Conservation (phyloP, 441 rosid species). For the Erodium trifolium region DNA sequence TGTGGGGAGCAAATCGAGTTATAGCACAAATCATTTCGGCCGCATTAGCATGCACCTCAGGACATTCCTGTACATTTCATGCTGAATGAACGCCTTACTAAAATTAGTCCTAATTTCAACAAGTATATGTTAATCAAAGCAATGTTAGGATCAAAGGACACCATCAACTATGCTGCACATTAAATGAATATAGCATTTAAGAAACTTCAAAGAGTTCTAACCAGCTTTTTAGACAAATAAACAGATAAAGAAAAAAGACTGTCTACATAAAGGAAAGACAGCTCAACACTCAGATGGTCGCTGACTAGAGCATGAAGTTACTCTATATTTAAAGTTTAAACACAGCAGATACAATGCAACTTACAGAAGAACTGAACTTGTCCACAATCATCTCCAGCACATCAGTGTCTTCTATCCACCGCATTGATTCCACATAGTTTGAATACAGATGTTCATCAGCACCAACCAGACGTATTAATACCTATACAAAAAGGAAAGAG, state of each 20-base stretch:
- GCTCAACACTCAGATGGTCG: slow-evolving; percentile 1
- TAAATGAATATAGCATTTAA: background rate
- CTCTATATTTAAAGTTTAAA: slow-evolving; percentile 6
- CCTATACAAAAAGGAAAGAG: slow-evolving; percentile 36
- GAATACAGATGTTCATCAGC: slow-evolving; percentile 85
- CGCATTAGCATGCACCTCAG: slow-evolving; percentile 89
- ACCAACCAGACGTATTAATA: slow-evolving; percentile 72
- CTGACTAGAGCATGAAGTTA: background rate
- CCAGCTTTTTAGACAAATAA: background rate
- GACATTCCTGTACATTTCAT: slow-evolving; percentile 48
- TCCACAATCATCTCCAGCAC: slow-evolving; percentile 83
- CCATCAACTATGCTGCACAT: background rate
- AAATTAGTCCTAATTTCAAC: slow-evolving; percentile 3
- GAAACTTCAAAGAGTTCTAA: background rate
- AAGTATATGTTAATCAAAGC: background rate
- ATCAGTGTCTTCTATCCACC: slow-evolving; percentile 85
- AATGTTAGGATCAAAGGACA: background rate
- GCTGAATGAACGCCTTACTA: slow-evolving; percentile 4
- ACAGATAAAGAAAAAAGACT: background rate
- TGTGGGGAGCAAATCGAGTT: slow-evolving; percentile 79
- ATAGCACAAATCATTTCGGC: slow-evolving; percentile 88
- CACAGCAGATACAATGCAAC: slow-evolving; percentile 22
- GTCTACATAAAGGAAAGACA: background rate
- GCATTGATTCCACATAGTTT: slow-evolving; percentile 61
- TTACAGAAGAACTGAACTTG: slow-evolving; percentile 91